Evolutionary conservation across 1,284 basidiomycete genomes (phyloP).

Genomic region (Paramarasmius palmivorus): DNA sequence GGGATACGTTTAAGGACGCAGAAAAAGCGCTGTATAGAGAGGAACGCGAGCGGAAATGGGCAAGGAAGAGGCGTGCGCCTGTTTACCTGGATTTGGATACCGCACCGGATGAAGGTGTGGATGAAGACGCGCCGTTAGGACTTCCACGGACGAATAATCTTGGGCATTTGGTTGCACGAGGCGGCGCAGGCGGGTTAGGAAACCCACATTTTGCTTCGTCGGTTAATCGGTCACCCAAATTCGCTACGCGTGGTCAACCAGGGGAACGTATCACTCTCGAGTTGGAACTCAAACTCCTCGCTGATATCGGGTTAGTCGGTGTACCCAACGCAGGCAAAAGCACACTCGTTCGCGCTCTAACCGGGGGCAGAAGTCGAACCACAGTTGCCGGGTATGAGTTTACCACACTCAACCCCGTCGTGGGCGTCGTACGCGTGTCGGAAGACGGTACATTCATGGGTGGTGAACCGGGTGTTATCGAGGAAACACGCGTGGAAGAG

Average conservation of each 20-base stretch:
- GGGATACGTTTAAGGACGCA: slow-evolving; percentile 76
- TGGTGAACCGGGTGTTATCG: slow-evolving; percentile 50
- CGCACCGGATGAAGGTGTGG: slow-evolving; percentile 41
- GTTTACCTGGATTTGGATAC: slow-evolving; percentile 64
- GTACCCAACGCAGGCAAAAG: slow-evolving; percentile 94
- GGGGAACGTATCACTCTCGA: slow-evolving; percentile 84
- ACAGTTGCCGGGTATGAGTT: slow-evolving; percentile 93
- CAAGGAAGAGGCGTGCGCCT: slow-evolving; percentile 45
- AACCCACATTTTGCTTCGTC: slow-evolving; percentile 84
- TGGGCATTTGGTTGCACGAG: slow-evolving; percentile 74
- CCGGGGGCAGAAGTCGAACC: slow-evolving; percentile 80
- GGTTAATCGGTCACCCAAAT: slow-evolving; percentile 75
- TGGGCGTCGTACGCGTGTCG: slow-evolving; percentile 89
- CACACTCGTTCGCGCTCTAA: slow-evolving; percentile 88
- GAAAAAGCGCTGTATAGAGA: slow-evolving; percentile 64
- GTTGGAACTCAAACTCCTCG: slow-evolving; percentile 93
- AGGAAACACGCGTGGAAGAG: slow-evolving; percentile 72
- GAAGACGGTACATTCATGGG: slow-evolving; percentile 80
- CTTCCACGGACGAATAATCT: slow-evolving; percentile 58
- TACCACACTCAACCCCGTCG: slow-evolving; percentile 93
- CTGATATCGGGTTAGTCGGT: slow-evolving; percentile 94
- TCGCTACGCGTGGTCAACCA: slow-evolving; percentile 76
- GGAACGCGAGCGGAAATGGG: slow-evolving; percentile 59
- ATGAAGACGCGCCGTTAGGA: slow-evolving; percentile 67
- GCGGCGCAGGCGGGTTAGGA: slow-evolving; percentile 86